Conservation (phyloP, 164 flowering plant genomes). For the Tetrastigma voinierianum region DNA sequence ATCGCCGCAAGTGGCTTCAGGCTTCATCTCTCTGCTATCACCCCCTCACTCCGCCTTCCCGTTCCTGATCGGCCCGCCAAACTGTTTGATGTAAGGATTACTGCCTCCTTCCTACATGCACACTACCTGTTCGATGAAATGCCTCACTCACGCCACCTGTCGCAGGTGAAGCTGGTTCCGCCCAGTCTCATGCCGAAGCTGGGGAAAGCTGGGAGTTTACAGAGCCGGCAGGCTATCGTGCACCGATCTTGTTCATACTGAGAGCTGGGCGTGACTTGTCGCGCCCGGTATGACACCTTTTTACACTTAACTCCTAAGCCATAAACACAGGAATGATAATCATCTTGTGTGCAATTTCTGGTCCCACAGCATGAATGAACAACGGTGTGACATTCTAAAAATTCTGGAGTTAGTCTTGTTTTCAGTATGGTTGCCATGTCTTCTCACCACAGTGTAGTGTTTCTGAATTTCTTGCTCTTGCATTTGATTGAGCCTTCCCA, state of each 20-base stretch:
- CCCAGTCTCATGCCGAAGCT: slow-evolving; percentile 93
- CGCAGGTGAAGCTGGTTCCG: slow-evolving; percentile 77
- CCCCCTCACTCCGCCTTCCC: slow-evolving; percentile 32
- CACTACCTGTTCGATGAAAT: slow-evolving; percentile 49
- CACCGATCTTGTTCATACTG: slow-evolving; percentile 87
- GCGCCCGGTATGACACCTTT: slow-evolving; percentile 57
- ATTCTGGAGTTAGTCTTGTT: too few relatives aligned
- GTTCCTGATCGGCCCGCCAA: slow-evolving; percentile 90
- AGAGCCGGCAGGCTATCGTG: slow-evolving; percentile 82
- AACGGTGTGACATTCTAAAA: too few relatives aligned
- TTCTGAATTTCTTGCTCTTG: too few relatives aligned
- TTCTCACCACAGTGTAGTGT: too few relatives aligned
- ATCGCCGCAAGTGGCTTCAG: slow-evolving; percentile 70
- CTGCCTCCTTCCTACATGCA: too few relatives aligned
- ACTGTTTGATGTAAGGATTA: slow-evolving; percentile 48
- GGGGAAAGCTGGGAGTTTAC: slow-evolving; percentile 88
- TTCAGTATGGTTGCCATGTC: too few relatives aligned
- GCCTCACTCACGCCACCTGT: slow-evolving; percentile 17
- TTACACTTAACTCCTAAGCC: background rate
- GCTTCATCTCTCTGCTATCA: slow-evolving; percentile 48
- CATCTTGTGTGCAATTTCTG: background rate
- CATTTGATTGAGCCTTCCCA: too few relatives aligned
- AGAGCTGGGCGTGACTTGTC: slow-evolving; percentile 97
- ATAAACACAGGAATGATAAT: too few relatives aligned
- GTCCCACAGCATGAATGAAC: too few relatives aligned